Percentiles rank a stretch among this genome's conserved stretches.
phyloP scores from a whole-genome alignment of 108 stramenopile genomes.

The Seminavis robusta region DNA sequence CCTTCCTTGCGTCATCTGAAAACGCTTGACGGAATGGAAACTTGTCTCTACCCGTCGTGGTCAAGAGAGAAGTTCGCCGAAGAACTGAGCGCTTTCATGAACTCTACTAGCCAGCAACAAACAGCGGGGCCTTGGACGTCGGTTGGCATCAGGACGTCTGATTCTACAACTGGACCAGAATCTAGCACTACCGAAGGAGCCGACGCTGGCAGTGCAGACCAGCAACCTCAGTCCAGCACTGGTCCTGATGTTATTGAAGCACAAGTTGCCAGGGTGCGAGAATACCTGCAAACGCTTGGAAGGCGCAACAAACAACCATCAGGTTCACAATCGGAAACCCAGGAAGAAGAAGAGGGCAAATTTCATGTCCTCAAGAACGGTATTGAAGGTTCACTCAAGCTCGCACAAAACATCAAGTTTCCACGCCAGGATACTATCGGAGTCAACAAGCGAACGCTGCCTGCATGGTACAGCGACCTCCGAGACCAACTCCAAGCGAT shows the following conservation, averaged over 20 bases:
- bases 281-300: slow-evolving; percentile 34
- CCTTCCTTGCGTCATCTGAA: slow-evolving; percentile 5
- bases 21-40: slow-evolving; percentile 5
- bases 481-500: slow-evolving; percentile 8
- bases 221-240: not conserved
- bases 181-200: slow-evolving; percentile 1
- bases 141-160: slow-evolving; percentile 13
- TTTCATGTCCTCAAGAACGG: not conserved
- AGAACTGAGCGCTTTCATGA: slow-evolving; percentile 14
- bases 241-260: not conserved
- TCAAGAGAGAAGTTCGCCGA: slow-evolving; percentile 30
- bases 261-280: not conserved
- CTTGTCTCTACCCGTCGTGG: slow-evolving; percentile 35
- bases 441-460: slow-evolving; percentile 5
- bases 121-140: slow-evolving; percentile 45
- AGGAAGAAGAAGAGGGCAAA: not conserved
- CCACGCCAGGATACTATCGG: slow-evolving; percentile 24
- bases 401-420: slow-evolving; percentile 47
- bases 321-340: too few species aligned
- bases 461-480: slow-evolving; percentile 35
- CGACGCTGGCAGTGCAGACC: not conserved
- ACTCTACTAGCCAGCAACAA: slow-evolving; percentile 11
- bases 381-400: slow-evolving; percentile 52
- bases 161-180: not conserved
- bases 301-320: too few species aligned